Evolutionary conservation across 2,329 filamentous ascomycete genomes (phyloP).

Genomic region (Chaetomium globosum): DNA sequence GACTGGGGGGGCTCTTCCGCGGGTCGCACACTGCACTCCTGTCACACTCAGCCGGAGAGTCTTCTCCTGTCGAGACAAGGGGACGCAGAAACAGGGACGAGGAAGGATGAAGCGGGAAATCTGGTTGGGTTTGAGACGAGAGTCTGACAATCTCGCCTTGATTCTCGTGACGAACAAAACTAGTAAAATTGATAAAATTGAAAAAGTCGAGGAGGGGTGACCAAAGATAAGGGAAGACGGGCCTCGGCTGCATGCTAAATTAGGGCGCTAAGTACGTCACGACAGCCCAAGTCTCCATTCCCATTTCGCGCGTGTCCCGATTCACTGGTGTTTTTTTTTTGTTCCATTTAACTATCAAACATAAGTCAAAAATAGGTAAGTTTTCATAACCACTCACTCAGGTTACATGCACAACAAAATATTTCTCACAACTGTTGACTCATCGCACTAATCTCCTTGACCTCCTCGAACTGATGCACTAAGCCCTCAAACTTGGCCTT

Average conservation of each 20-base stretch:
- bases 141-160: background rate
- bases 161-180: background rate
- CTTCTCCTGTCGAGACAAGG: background rate
- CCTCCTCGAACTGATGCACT: slow-evolving; percentile 25
- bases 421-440: slow-evolving; percentile 23
- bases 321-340: background rate
- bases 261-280: too few relatives aligned
- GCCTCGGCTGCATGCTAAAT: background rate
- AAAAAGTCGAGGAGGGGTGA: background rate
- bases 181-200: background rate
- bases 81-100: background rate
- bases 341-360: background rate
- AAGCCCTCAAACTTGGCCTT: slow-evolving; percentile 26
- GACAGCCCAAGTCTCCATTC: too few relatives aligned
- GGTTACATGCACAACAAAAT: background rate
- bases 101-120: background rate
- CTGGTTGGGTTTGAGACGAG: background rate
- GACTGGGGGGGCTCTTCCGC: background rate
- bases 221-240: too few relatives aligned
- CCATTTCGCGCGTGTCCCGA: background rate
- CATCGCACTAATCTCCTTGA: slow-evolving; percentile 29
- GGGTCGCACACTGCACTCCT: background rate
- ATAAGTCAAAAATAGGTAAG: background rate
- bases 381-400: too few relatives aligned
- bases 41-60: slow-evolving; percentile 8